Evolutionary conservation across 371 early-diverging fungal species (phyloP), one percentile per base, ranked within the genome.

Genomic region (Mucor irregularis): DNA sequence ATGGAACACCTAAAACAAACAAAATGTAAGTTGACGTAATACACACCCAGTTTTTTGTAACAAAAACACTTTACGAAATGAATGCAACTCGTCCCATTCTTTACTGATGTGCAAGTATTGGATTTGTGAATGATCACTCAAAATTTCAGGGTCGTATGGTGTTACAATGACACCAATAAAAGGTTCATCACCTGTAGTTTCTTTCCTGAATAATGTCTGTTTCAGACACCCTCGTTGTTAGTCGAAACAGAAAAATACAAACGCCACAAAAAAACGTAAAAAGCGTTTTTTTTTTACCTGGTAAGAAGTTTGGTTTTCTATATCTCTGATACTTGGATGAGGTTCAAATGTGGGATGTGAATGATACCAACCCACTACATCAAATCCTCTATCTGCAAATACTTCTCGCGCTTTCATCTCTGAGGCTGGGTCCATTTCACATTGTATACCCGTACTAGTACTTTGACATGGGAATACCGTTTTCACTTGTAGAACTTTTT

Each of bases 361-460:
- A 64, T 94, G 94, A 70, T 91, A 94, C 94, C 94, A 94, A 34
- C 94, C 94, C n/a, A 94, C 91, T 9, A 94, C 89, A 13, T 78
- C 76, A 58, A 88, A 73, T 0, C 90, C 89, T 34, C 76, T 76
- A 29, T 81, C 78, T 1, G 78, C 81, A 64, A 93, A 90, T 46
- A 81, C 81, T 50, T 85, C 83, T 5, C 92, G 74, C 0, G 90
- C 91, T 28, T 76, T 81, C 57, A 93, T 80, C 53, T 92, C 90
- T 7, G 88, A 87, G n/a, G 68, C 85, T 0, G 94, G 94, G 53
- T 92, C 90, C 83, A 91, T 87, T 52, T 91, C 92, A 81, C 92
- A 80, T 78, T 90, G 89, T 44, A 87, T 81, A 0, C 85, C 86
- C 1, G 90, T 89, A 51, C 88, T 85, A 31, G 80, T 76, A 34